Evolutionary conservation across 441 rosid species (phyloP).

Genomic region (Mallotus japonicus): DNA sequence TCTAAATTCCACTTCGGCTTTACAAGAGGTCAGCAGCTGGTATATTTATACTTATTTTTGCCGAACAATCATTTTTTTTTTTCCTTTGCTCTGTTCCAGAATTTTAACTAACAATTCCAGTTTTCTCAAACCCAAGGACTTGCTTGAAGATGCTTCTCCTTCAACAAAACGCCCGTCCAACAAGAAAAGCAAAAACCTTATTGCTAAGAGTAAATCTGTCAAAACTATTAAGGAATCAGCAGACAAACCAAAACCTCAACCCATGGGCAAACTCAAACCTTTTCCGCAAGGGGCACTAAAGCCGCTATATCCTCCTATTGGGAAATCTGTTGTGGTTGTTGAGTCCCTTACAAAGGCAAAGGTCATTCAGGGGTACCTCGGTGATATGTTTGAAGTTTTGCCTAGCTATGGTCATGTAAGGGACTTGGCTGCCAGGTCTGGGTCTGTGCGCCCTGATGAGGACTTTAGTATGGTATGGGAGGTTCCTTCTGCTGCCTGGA

Average conservation of each 20-base stretch:
- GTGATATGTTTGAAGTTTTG: constrained; percentile 81
- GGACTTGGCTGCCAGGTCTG: constrained; percentile 96
- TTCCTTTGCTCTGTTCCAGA: constrained; percentile 12
- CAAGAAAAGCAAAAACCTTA: constrained; percentile 34
- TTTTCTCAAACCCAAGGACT: constrained; percentile 28
- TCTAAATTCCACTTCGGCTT: no score
- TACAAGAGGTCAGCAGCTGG: constrained; percentile 41
- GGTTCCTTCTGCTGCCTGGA: constrained; percentile 96
- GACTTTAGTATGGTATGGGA: constrained; percentile 99
- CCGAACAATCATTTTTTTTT: constrained; percentile 1
- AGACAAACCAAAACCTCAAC: constrained; percentile 40
- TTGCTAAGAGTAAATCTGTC: constrained; percentile 35
- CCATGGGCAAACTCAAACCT: constrained; percentile 38
- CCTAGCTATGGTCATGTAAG: constrained; percentile 98
- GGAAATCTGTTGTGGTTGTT: constrained; percentile 88
- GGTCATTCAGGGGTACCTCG: constrained; percentile 92
- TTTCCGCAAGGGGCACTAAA: constrained; percentile 40
- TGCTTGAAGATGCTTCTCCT: constrained; percentile 32
- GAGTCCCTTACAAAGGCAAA: constrained; percentile 91
- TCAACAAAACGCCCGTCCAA: constrained; percentile 37
- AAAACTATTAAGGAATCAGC: constrained; percentile 34
- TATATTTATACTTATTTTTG: not conserved
- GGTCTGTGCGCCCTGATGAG: constrained; percentile 96
- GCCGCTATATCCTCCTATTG: constrained; percentile 75
- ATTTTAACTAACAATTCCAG: constrained; percentile 34